Evolutionary conservation across 257 asterid species (phyloP).

Genomic region (Solanum etuberosum): DNA sequence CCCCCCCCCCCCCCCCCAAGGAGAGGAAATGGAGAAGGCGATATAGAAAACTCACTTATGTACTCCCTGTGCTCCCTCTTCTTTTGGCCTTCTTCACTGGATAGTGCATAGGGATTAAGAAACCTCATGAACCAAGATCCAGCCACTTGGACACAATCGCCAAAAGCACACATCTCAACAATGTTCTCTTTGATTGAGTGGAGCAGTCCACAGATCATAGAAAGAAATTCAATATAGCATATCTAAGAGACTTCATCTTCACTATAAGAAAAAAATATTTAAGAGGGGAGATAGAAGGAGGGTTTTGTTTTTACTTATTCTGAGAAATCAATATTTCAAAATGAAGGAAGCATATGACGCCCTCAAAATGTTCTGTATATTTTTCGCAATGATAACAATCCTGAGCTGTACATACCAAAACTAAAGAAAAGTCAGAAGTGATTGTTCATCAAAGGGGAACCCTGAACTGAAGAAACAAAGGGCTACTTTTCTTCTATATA

Average conservation of each 20-base stretch:
- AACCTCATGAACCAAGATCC: not conserved
- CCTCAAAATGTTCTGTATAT: slow-evolving; percentile 25
- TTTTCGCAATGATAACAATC: slow-evolving; percentile 29
- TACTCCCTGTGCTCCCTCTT: not conserved
- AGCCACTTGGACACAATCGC: not conserved
- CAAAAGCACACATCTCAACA: not conserved
- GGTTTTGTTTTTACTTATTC: not conserved
- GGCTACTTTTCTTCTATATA: slow-evolving; percentile 44
- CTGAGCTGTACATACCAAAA: slow-evolving; percentile 50
- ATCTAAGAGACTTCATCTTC: not conserved
- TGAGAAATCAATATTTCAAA: not conserved
- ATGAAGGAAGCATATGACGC: not conserved
- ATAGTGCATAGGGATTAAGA: not conserved
- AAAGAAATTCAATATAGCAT: not conserved
- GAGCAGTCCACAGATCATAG: not conserved
- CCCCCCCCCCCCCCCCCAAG: too few relatives aligned
- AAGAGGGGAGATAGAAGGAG: not conserved
- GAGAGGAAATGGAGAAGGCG: not conserved
- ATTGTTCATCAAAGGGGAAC: slow-evolving; percentile 36
- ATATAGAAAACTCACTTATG: not conserved
- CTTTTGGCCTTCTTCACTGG: not conserved
- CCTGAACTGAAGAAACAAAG: slow-evolving; percentile 43
- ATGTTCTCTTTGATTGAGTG: not conserved
- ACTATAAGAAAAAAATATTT: not conserved
- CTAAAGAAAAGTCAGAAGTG: slow-evolving; percentile 30